Percentiles rank a stretch among this genome's conserved stretches.
phyloP scores from a whole-genome alignment of 2,329 filamentous ascomycete genomes.

The Penicillium sp. region DNA sequence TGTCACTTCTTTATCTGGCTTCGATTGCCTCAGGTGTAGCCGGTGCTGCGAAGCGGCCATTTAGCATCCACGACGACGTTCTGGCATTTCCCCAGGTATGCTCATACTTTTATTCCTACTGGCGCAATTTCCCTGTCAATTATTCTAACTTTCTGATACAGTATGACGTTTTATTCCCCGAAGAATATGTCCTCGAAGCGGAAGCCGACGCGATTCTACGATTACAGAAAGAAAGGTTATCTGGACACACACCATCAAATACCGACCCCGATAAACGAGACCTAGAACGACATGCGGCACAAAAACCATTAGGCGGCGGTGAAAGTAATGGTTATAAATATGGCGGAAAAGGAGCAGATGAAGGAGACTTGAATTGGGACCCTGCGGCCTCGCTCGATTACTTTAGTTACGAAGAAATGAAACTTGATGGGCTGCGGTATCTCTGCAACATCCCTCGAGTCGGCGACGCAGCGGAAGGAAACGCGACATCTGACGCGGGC shows the following conservation, averaged over 20 bases:
- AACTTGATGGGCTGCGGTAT: constrained; percentile 65
- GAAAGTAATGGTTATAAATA: constrained; percentile 55
- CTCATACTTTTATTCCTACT: neutral
- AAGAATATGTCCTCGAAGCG: constrained; percentile 66
- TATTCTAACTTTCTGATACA: constrained; percentile 44
- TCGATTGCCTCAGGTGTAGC: constrained; percentile 35
- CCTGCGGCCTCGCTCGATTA: constrained; percentile 10
- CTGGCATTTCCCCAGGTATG: constrained; percentile 80
- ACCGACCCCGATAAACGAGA: constrained; percentile 10
- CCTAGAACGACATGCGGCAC: constrained; percentile 17
- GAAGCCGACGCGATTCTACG: constrained; percentile 60
- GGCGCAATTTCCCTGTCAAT: neutral
- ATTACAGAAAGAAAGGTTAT: constrained; percentile 20
- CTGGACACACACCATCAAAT: constrained; percentile 8
- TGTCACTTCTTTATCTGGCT: constrained; percentile 30
- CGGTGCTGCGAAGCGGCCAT: constrained; percentile 54
- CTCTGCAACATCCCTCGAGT: constrained; percentile 81
- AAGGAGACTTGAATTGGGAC: constrained; percentile 37
- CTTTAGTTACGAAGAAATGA: constrained; percentile 66
- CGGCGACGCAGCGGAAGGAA: constrained; percentile 56
- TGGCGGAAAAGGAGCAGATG: constrained; percentile 51
- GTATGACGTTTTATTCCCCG: constrained; percentile 76
- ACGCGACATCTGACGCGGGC: constrained; percentile 49
- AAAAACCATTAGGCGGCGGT: constrained; percentile 43
- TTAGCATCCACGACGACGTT: constrained; percentile 85